Conservation (phyloP, 2,329 filamentous ascomycete genomes). For the Neofusicoccum sp. region DNA sequence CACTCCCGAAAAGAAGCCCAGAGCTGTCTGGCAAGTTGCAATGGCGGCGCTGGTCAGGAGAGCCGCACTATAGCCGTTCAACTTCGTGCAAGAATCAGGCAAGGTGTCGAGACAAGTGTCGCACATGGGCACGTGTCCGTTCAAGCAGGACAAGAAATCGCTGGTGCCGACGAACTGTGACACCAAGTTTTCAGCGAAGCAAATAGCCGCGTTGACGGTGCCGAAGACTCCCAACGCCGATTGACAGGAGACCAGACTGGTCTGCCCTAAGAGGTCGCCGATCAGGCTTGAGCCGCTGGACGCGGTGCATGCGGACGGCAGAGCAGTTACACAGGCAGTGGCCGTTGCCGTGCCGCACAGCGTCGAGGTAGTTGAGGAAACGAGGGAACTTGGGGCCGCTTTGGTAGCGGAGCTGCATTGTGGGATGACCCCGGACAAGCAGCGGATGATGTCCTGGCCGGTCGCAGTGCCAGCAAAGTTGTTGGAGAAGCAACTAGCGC, state of each 20-base stretch:
- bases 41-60: neutral
- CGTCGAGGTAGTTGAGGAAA: neutral
- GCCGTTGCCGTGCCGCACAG: neutral
- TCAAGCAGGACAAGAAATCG: neutral
- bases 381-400: neutral
- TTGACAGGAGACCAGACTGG: neutral
- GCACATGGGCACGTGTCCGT: neutral
- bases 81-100: neutral
- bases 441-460: neutral
- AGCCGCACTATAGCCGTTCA: neutral
- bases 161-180: neutral
- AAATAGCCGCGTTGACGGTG: neutral
- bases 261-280: accelerated
- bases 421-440: neutral
- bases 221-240: neutral
- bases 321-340: neutral
- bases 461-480: neutral
- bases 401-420: neutral
- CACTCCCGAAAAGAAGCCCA: neutral
- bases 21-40: neutral
- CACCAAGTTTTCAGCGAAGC: neutral
- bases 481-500: neutral
- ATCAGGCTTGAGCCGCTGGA: neutral
- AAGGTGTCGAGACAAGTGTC: neutral
- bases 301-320: neutral